Conservation (phyloP, 768 basidiomycete species). For the Harrya chromipes region DNA sequence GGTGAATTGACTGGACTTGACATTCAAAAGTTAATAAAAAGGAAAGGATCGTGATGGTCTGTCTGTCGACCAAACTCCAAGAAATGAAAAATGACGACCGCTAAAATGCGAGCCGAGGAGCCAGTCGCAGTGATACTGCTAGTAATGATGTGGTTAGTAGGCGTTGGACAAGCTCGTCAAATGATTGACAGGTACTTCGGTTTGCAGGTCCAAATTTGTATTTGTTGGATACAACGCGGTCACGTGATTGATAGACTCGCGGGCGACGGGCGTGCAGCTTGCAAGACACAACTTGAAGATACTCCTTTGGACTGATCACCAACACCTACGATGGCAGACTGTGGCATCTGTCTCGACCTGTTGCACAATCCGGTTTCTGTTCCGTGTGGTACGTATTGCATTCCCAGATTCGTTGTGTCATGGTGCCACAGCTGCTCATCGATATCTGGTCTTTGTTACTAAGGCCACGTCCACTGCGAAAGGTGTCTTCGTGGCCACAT, state of each 20-base stretch:
- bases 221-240: slow-evolving; percentile 26
- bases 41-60: slow-evolving; percentile 27
- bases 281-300: not conserved
- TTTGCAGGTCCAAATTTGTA: slow-evolving; percentile 19
- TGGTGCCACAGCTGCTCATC: no score
- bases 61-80: slow-evolving; percentile 17
- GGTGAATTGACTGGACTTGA: slow-evolving; percentile 34
- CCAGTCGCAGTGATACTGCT: slow-evolving; percentile 5
- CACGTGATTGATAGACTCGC: slow-evolving; percentile 17
- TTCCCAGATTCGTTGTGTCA: not conserved
- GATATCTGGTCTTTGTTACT: slow-evolving; percentile 20
- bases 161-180: not conserved
- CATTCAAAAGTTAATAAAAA: slow-evolving; percentile 27
- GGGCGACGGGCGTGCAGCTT: no score
- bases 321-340: slow-evolving; percentile 43
- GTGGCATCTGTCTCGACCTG: slow-evolving; percentile 59
- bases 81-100: slow-evolving; percentile 1
- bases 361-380: slow-evolving; percentile 54
- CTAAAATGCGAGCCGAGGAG: slow-evolving; percentile 5
- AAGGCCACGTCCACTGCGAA: slow-evolving; percentile 68
- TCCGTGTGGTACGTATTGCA: slow-evolving; percentile 53
- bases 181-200: slow-evolving; percentile 1
- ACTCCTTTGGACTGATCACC: not conserved
- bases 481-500: slow-evolving; percentile 48
- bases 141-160: slow-evolving; percentile 6